These are phyloP conservation scores for Arachis monticola DNA, from an alignment of 331 rosid genomes.

Conservation along the genomic window DNA sequence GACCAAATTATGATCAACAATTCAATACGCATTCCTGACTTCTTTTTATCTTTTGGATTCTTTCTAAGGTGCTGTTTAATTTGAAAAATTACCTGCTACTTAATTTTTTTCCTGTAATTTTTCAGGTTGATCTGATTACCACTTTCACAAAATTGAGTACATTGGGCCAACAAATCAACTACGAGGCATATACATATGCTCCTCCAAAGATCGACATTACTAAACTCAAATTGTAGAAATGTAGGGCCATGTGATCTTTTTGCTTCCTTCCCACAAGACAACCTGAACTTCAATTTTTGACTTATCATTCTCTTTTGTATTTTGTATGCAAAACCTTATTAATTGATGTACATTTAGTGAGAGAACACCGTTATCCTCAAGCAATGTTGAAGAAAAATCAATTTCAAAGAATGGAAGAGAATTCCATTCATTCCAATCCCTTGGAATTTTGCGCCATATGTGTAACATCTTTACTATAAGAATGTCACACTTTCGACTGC, in stretches of 20 bases:
- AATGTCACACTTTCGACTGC: too few relatives aligned
- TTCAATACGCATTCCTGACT: background rate
- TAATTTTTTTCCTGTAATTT: slow-evolving; percentile 17
- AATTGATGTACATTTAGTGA: slow-evolving; percentile 17
- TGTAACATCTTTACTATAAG: too few relatives aligned
- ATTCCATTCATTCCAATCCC: background rate
- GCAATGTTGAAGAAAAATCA: slow-evolving; percentile 16
- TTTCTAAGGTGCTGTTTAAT: slow-evolving; percentile 3
- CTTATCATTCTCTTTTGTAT: background rate
- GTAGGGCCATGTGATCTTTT: slow-evolving; percentile 3
- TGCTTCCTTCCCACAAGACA: background rate
- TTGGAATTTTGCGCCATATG: background rate
- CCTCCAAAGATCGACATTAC: slow-evolving; percentile 62
- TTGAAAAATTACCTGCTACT: background rate
- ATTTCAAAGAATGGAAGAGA: slow-evolving; percentile 5
- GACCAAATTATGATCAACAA: background rate
- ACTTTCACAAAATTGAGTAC: slow-evolving; percentile 76
- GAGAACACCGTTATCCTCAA: slow-evolving; percentile 3
- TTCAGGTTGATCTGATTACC: slow-evolving; percentile 92
- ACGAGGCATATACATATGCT: slow-evolving; percentile 86
- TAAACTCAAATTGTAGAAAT: slow-evolving; percentile 74
- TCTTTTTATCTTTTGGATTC: background rate
- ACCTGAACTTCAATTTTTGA: slow-evolving; percentile 40
- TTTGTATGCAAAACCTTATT: slow-evolving; percentile 19
- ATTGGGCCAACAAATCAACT: slow-evolving; percentile 86